These are phyloP conservation scores for Plenodomus lindquistii DNA, from an alignment of 2,329 filamentous ascomycete genomes.

Conservation along the genomic window DNA sequence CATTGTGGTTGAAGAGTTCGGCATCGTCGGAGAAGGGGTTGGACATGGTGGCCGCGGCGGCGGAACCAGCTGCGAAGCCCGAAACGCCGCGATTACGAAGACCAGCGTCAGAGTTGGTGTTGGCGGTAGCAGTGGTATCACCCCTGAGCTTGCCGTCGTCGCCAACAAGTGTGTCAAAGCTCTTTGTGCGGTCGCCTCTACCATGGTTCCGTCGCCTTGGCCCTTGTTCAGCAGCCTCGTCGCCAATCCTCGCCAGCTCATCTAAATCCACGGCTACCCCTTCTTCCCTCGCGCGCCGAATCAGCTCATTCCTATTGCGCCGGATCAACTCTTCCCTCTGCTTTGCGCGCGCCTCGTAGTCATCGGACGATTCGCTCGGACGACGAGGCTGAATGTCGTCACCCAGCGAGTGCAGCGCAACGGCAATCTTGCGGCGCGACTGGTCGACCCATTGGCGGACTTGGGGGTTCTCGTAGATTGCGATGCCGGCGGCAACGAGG, in stretches of 20 bases:
- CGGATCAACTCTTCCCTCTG: conserved; percentile 39
- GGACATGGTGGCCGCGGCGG: conserved; percentile 34
- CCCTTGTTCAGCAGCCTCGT: conserved; percentile 29
- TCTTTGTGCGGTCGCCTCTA: conserved; percentile 27
- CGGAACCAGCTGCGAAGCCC: conserved; percentile 47
- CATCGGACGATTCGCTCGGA: conserved; percentile 37
- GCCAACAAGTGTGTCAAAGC: conserved; percentile 49
- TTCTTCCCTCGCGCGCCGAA: conserved; percentile 42
- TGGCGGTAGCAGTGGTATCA: conserved; percentile 29
- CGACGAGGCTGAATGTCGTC: conserved; percentile 59
- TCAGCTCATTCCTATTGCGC: conserved; percentile 42
- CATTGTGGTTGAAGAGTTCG: conserved; percentile 48
- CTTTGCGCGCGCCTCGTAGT: conserved; percentile 36
- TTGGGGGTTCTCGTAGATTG: conserved; percentile 66
- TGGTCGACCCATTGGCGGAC: conserved; percentile 65
- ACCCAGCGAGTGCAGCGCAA: conserved; percentile 62
- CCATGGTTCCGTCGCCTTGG: conserved; percentile 22
- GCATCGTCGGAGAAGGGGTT: conserved; percentile 53
- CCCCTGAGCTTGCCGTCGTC: conserved; percentile 45
- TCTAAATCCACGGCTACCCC: conserved; percentile 49
- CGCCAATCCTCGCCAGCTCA: conserved; percentile 42
- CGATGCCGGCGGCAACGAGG: conserved; percentile 64
- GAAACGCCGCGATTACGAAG: conserved; percentile 35
- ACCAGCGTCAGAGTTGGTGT: conserved; percentile 18
- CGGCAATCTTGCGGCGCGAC: conserved; percentile 63